Base-by-base conservation (phyloP, 352 stramenopile genomes). In the Phytophthora pseudosyringae region DNA sequence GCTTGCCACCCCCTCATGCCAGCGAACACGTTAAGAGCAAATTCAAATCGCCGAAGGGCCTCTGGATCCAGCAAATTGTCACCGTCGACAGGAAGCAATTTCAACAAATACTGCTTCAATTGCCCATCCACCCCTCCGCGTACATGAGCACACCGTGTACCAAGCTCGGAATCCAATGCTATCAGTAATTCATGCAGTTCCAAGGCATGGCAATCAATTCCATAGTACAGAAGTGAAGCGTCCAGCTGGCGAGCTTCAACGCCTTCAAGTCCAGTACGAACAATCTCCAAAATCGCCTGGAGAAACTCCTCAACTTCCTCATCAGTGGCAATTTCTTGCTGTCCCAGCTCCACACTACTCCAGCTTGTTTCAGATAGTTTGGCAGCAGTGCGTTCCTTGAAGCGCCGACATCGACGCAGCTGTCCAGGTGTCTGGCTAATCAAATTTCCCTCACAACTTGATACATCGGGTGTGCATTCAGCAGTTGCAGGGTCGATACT, bases 1-100 rank as follows among this genome's bases (percentile, higher is more conserved):
- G 11, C 35, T 18, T 43, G 29, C 62, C 62, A 70, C 13, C 55
- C 55, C 21, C 62, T 64, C 62, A 70, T 60, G 8, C 39, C 55
- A 39, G 40, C 47, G 21, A 70, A 70, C 25, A 70, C 6, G 36
- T 70, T 66, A 6, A 70, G 32, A 18, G 55, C 39, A 25, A 49
- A 53, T 28, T 70, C 62, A 51, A 70, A 70, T 12, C 28, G 47
- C 11, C 43, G 46, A 6, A 70, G 39, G 29, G 32, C 16, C 5
- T 65, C 55, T 16, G 7, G 7, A 12, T 60, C 43, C 29, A 56
- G 12, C 2, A n/a, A 29, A n/a, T 52, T 45, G 1, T 51, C 47
- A 6, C 16, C 11, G 1, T 54, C 41, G 12, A 65, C 25, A 4
- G 62, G 62, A 39, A 65, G 48, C 47, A 47, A 38, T 52, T 53